Evolutionary conservation across 1,284 basidiomycete species (phyloP).

Genomic region (Papiliotrema fonsecae): DNA sequence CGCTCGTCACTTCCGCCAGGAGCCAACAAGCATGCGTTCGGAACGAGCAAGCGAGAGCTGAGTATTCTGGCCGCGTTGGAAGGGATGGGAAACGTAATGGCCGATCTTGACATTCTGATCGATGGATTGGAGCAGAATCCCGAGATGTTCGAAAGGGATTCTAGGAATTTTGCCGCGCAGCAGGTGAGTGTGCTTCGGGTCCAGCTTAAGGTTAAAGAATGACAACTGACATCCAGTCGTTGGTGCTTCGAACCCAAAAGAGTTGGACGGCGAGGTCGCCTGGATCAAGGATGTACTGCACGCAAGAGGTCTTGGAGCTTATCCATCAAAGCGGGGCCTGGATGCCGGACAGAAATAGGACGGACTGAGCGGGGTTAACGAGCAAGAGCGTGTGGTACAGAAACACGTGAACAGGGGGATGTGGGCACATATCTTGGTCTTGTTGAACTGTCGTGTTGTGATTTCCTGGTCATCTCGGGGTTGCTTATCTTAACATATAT

Average conservation of each 20-base stretch:
- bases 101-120: conserved; percentile 74
- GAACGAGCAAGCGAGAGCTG: conserved; percentile 29
- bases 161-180: conserved; percentile 86
- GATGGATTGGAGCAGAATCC: conserved; percentile 84
- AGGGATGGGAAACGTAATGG: conserved; percentile 72
- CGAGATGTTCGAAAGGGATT: conserved; percentile 83
- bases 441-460: no score
- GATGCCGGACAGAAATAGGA: not conserved
- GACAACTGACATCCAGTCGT: conserved; percentile 58
- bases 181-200: conserved; percentile 56
- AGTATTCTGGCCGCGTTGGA: conserved; percentile 64
- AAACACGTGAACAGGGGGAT: no score
- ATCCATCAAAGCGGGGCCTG: conserved; percentile 32
- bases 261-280: conserved; percentile 83
- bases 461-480: no score
- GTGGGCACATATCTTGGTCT: no score
- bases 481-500: no score
- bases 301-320: conserved; percentile 42
- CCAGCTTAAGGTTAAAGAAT: not conserved
- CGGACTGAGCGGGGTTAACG: no score
- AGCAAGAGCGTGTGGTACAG: no score
- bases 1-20: conserved; percentile 44
- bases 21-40: conserved; percentile 1
- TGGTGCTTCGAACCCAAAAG: conserved; percentile 87
- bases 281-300: conserved; percentile 83